Conservation (phyloP, 805 yeast genomes). For the Nakazawaea laoshanensis region DNA sequence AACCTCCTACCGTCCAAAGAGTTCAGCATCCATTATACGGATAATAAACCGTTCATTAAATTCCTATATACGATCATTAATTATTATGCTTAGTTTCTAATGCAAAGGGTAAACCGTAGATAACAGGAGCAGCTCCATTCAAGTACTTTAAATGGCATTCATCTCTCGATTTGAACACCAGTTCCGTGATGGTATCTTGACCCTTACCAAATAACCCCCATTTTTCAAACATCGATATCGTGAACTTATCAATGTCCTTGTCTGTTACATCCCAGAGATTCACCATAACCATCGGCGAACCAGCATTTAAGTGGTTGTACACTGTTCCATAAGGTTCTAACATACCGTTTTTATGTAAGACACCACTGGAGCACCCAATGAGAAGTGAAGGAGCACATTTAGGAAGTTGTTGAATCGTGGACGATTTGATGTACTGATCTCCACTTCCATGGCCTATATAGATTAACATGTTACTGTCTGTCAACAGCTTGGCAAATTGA, state of each 20-base stretch:
- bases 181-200: conserved; percentile 33
- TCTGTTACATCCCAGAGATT: conserved; percentile 97
- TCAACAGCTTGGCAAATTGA: conserved; percentile 35
- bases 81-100: conserved; percentile 10
- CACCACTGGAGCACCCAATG: conserved; percentile 89
- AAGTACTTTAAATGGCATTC: conserved; percentile 62
- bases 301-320: conserved; percentile 67
- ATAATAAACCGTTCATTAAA: conserved; percentile 3
- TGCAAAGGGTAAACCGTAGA: conserved; percentile 75
- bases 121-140: conserved; percentile 89
- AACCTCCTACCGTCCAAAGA: not conserved
- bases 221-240: conserved; percentile 45
- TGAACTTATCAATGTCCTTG: conserved; percentile 83
- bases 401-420: conserved; percentile 36
- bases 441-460: conserved; percentile 97
- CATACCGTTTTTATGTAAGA: conserved; percentile 44
- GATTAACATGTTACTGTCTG: conserved; percentile 42
- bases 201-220: conserved; percentile 49
- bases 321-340: conserved; percentile 74
- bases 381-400: conserved; percentile 54
- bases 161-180: conserved; percentile 56
- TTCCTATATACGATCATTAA: conserved; percentile 4
- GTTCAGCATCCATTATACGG: too few species aligned
- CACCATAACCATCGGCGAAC: conserved; percentile 76
- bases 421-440: conserved; percentile 64